Conservation (phyloP, 2,329 filamentous ascomycete species). For the Cladosporium sphaerospermum region DNA sequence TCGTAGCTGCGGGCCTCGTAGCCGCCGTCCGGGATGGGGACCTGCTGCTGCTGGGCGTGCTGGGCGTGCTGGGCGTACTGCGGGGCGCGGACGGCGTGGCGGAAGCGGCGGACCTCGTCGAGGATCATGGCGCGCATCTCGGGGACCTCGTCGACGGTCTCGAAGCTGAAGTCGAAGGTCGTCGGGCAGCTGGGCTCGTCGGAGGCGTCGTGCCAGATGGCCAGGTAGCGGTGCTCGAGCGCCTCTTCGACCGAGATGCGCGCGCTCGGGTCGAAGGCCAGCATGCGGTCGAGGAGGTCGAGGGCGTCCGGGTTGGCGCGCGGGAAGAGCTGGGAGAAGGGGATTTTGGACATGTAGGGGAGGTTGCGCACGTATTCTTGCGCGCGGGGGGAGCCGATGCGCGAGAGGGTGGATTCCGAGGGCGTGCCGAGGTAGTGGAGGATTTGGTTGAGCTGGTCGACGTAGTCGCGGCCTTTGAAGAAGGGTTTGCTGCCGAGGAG, state of each 20-base stretch:
- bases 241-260: slow-evolving; percentile 93
- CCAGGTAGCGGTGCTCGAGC: slow-evolving; percentile 90
- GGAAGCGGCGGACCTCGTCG: slow-evolving; percentile 86
- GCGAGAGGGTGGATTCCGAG: slow-evolving; percentile 85
- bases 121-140: slow-evolving; percentile 98
- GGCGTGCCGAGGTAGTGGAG: slow-evolving; percentile 95
- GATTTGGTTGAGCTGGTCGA: slow-evolving; percentile 99
- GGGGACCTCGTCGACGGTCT: slow-evolving; percentile 88
- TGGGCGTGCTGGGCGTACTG: slow-evolving; percentile 43
- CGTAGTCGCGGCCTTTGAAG: slow-evolving; percentile 98
- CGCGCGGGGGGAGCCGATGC: slow-evolving; percentile 90
- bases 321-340: slow-evolving; percentile 82
- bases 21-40: slow-evolving; percentile 55
- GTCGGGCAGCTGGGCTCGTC: slow-evolving; percentile 92
- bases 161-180: slow-evolving; percentile 97
- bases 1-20: slow-evolving; percentile 53
- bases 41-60: slow-evolving; percentile 36
- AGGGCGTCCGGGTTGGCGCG: slow-evolving; percentile 93
- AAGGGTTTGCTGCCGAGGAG: slow-evolving; percentile 93
- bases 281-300: slow-evolving; percentile 92
- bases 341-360: slow-evolving; percentile 58
- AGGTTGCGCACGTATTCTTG: slow-evolving; percentile 95
- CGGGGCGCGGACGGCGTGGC: slow-evolving; percentile 39
- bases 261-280: slow-evolving; percentile 89
- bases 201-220: slow-evolving; percentile 96